Base-by-base conservation (phyloP, 2,329 filamentous ascomycete genomes). In the Alternaria dauci region DNA sequence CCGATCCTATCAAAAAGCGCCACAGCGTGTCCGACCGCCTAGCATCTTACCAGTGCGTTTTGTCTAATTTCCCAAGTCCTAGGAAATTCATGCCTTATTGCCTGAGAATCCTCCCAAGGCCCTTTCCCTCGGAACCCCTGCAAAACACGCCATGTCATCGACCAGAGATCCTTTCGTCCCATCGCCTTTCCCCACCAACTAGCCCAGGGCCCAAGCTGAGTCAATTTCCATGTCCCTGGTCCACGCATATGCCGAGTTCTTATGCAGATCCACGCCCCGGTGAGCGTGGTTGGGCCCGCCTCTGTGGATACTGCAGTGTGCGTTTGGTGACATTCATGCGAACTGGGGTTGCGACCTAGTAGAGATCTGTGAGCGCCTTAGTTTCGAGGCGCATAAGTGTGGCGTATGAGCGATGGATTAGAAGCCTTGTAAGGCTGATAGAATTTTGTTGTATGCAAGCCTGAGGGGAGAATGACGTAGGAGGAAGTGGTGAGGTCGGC, bases 371-470 rank as follows among this genome's bases (percentile, higher is more conserved):
- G 44, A 32, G 42, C 44, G 50, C 50, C 50, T 58, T 30, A 53
- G 39, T 43, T 38, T 44, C 30, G 25, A 59, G 55, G 55, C 38
- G 58, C 58, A 61, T 61, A 53, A 52, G 28, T 48, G 52, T 56
- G 44, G 38, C 51, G 48, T 38, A 23, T n/a, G 20, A 46, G 32
- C 53, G 26, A 51, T 55, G 32, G 36, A 55, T 43, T 44, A 20
- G 16, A 47, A 55, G 57, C 51, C 52, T 52, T 52, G 58, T 61
- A 61, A 50, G 58, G 58, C 58, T 61, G 58, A 61, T 58, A 57
- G 41, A 56, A 57, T 51, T 28, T 20, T 9, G 20, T 20, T 53
- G 47, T 36, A 60, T 56, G 52, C 36, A 51, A 39, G 53, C n/a
- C 39, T 58, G 50, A 34, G 42, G 34, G 36, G 42, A 38, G 28